phyloP scores from a whole-genome alignment of 2,329 filamentous ascomycete species.

The Colletotrichum aenigma region DNA sequence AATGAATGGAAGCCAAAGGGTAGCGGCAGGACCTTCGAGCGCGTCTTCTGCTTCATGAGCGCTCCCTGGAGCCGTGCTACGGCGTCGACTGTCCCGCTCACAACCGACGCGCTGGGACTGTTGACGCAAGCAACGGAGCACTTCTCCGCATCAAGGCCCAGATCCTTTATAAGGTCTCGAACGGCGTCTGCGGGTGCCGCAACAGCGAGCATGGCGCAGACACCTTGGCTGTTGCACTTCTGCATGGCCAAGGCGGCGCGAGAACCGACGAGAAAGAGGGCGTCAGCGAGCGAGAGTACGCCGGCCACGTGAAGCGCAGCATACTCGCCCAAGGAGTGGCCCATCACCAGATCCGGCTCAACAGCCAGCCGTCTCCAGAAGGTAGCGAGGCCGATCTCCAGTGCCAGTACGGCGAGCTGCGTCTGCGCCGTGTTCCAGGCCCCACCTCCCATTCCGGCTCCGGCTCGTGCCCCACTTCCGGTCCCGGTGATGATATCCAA shows the following conservation, averaged over 20 bases:
- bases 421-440: background rate
- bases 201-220: background rate
- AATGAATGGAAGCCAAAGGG: slow-evolving; percentile 41
- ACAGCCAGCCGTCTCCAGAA: slow-evolving; percentile 34
- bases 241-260: slow-evolving; percentile 57
- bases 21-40: slow-evolving; percentile 36
- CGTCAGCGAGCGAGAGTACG: slow-evolving; percentile 30
- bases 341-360: slow-evolving; percentile 31
- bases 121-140: slow-evolving; percentile 63
- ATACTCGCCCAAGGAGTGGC: slow-evolving; percentile 40
- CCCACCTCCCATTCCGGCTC: slow-evolving; percentile 6
- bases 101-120: slow-evolving; percentile 63
- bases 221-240: background rate
- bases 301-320: slow-evolving; percentile 36
- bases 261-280: slow-evolving; percentile 65
- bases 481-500: slow-evolving; percentile 37
- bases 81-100: slow-evolving; percentile 46
- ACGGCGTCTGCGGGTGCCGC: background rate
- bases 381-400: slow-evolving; percentile 34
- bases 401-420: slow-evolving; percentile 42
- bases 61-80: background rate
- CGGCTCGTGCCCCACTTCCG: background rate
- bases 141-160: background rate
- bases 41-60: slow-evolving; percentile 22
- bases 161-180: background rate